phyloP scores from a whole-genome alignment of 2,329 filamentous ascomycete genomes.

The Talaromyces rugulosus region DNA sequence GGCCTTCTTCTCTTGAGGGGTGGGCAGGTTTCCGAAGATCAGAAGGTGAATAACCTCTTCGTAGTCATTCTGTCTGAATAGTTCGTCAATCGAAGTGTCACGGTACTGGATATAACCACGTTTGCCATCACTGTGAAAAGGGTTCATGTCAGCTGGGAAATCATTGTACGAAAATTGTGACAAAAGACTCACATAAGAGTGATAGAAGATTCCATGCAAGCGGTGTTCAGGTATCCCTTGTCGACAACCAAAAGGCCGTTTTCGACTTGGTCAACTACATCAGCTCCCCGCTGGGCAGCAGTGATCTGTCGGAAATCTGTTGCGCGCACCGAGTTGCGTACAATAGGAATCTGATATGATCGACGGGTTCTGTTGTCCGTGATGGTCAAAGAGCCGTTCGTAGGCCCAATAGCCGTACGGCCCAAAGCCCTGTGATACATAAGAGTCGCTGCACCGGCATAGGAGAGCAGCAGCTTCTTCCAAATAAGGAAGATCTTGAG shows the following conservation, averaged over 20 bases:
- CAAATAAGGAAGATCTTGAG: too few relatives aligned
- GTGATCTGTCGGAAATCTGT: background rate
- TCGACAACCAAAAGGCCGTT: background rate
- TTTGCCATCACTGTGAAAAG: background rate
- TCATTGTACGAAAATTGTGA: background rate
- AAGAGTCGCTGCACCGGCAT: too few relatives aligned
- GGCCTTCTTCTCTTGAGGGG: background rate
- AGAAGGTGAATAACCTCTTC: background rate
- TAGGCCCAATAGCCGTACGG: too few relatives aligned
- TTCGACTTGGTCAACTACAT: background rate
- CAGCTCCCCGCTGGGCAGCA: background rate
- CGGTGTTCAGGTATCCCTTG: background rate
- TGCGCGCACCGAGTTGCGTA: background rate
- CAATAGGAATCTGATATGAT: background rate
- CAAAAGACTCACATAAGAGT: background rate
- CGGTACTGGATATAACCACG: background rate
- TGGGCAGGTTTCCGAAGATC: background rate
- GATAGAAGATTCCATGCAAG: background rate
- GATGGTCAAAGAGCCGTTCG: too few relatives aligned
- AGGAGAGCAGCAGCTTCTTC: too few relatives aligned
- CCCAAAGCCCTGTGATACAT: too few relatives aligned
- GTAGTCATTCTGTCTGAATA: background rate
- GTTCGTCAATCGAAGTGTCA: background rate
- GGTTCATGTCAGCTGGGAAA: background rate
- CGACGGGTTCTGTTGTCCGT: background rate